Conservation (phyloP, 2,329 filamentous ascomycete species). For the Beauveria sp. region DNA sequence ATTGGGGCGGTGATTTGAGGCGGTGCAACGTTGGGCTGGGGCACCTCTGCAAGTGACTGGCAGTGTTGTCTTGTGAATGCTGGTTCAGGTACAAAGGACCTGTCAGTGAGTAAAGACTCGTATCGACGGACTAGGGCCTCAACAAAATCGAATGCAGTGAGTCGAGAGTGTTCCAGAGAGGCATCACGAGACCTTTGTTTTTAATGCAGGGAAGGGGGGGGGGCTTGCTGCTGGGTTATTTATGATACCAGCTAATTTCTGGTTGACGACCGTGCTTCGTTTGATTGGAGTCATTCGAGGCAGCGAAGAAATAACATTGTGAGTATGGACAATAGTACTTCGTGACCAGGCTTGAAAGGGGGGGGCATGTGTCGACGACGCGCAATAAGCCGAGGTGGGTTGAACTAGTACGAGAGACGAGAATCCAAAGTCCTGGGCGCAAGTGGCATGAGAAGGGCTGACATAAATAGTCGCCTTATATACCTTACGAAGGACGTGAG, state of each 20-base stretch:
- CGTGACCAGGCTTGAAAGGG: neutral
- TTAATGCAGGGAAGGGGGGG: neutral
- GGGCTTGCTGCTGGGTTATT: neutral
- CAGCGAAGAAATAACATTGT: no score
- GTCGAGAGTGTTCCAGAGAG: neutral
- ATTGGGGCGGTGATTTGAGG: neutral
- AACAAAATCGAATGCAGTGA: conserved; percentile 1
- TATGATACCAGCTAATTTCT: neutral
- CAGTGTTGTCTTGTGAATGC: no score
- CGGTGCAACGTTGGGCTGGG: neutral
- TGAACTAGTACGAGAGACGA: neutral
- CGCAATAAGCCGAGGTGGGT: neutral
- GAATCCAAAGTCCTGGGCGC: neutral
- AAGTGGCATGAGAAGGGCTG: neutral
- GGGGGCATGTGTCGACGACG: neutral
- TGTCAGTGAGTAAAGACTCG: no score
- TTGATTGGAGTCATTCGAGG: neutral
- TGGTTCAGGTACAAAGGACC: neutral
- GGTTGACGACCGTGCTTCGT: neutral
- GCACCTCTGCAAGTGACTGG: neutral
- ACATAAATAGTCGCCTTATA: no score
- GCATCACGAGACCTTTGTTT: conserved; percentile 3
- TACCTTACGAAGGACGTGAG: no score
- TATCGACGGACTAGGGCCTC: neutral
- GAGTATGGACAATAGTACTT: neutral